These are phyloP conservation scores for Olyra latifolia DNA, from an alignment of 176 grass and related monocot species.

Conservation along the genomic window DNA sequence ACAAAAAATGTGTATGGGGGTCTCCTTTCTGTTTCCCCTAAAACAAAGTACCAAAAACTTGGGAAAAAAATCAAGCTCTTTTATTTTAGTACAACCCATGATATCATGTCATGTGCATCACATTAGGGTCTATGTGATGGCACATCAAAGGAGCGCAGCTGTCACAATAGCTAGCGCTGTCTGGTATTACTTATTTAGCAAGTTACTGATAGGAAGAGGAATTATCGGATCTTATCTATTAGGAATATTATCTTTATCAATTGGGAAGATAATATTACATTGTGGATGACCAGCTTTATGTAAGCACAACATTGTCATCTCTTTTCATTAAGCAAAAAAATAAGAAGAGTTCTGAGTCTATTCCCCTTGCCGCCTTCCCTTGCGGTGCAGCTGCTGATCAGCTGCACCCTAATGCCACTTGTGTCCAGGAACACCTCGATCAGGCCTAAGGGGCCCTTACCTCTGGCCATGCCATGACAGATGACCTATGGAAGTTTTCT, in stretches of 20 bases:
- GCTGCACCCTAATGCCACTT: background rate
- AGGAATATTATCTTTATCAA: background rate
- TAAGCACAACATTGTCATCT: background rate
- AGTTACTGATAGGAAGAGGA: too few species aligned
- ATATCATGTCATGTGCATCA: background rate
- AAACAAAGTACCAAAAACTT: background rate
- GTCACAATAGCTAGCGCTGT: too few species aligned
- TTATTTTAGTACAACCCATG: conserved; percentile 4
- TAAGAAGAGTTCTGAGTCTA: background rate
- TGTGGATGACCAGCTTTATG: background rate
- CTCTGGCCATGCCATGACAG: background rate
- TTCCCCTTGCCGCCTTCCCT: background rate
- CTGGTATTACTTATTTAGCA: too few species aligned
- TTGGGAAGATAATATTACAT: background rate
- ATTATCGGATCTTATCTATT: too few species aligned
- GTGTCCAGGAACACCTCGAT: background rate
- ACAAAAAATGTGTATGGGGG: background rate
- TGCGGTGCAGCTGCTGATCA: background rate
- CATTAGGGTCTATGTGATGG: too few species aligned
- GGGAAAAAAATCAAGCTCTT: background rate
- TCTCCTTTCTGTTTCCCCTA: conserved; percentile 15
- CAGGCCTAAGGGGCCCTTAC: background rate
- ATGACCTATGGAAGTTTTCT: conserved; percentile 21
- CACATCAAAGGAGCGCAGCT: too few species aligned
- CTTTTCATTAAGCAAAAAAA: background rate